A percentile compares a stretch with the other conserved stretches of the same genome.
Conservation (phyloP, 225 moss, liverwort and hornwort species). For the Marchantia polymorpha region DNA sequence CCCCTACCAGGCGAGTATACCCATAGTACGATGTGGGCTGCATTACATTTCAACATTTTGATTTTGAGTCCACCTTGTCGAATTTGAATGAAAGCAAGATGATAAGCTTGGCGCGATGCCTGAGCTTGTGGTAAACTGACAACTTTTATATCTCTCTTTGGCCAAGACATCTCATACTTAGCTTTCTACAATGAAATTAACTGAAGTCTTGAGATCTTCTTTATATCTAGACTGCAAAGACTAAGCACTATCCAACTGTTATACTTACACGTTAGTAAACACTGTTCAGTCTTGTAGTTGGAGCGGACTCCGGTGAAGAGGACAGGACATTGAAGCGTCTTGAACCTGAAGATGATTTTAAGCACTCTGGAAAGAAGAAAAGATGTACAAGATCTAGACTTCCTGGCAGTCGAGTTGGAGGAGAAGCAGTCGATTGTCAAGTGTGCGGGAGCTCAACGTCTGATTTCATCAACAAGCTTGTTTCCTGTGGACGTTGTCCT, state of each 20-base stretch:
- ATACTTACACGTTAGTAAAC: too few relatives aligned
- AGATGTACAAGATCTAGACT: slow-evolving; percentile 24
- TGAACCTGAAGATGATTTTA: slow-evolving; percentile 35
- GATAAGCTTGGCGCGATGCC: too few relatives aligned
- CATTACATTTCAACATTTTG: too few relatives aligned
- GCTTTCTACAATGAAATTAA: too few relatives aligned
- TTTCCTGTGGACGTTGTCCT: slow-evolving; percentile 77
- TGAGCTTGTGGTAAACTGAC: too few relatives aligned
- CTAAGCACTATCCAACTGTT: too few relatives aligned
- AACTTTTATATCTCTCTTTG: too few relatives aligned
- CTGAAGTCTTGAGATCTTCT: too few relatives aligned
- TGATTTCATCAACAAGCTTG: slow-evolving; percentile 67
- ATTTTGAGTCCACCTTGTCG: too few relatives aligned
- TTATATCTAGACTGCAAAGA: too few relatives aligned
- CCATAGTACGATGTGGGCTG: not conserved
- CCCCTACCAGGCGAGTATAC: slow-evolving; percentile 4
- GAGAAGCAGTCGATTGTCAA: slow-evolving; percentile 54
- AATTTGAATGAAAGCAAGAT: too few relatives aligned
- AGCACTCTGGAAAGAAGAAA: slow-evolving; percentile 46
- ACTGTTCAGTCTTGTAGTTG: slow-evolving; percentile 23
- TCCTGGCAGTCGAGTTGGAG: slow-evolving; percentile 23
- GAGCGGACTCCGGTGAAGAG: not conserved
- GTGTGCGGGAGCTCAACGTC: slow-evolving; percentile 78
- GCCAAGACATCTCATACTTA: too few relatives aligned
- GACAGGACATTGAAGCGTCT: slow-evolving; percentile 28